These are phyloP conservation scores for Immersiporthe knoxdaviesiana DNA, from an alignment of 2,329 filamentous ascomycete species.

Conservation along the genomic window DNA sequence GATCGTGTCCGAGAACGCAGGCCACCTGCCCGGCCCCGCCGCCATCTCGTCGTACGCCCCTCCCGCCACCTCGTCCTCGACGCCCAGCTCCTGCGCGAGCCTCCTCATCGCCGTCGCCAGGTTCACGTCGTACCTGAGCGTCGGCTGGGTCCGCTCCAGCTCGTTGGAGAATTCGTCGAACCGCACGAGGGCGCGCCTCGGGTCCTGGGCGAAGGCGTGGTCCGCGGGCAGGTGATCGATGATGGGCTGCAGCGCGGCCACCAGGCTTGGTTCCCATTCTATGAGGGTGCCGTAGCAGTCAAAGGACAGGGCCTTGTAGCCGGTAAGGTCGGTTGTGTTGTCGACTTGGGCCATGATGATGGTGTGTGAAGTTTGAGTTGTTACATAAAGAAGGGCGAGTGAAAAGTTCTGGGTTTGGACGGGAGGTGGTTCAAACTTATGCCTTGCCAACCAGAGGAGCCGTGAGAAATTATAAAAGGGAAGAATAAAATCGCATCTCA, in stretches of 20 bases:
- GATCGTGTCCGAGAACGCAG: slow-evolving; percentile 61
- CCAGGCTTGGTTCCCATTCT: slow-evolving; percentile 74
- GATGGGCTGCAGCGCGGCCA: slow-evolving; percentile 54
- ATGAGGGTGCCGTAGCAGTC: slow-evolving; percentile 82
- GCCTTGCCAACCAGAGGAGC: not conserved
- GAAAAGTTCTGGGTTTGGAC: too few species aligned
- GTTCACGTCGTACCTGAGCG: slow-evolving; percentile 62
- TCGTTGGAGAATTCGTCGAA: slow-evolving; percentile 52
- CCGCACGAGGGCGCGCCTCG: slow-evolving; percentile 45
- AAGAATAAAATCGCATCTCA: not conserved
- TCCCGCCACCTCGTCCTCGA: slow-evolving; percentile 39
- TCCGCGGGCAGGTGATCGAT: slow-evolving; percentile 47
- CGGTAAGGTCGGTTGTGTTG: slow-evolving; percentile 31
- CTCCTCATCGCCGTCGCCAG: slow-evolving; percentile 53
- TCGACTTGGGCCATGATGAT: slow-evolving; percentile 20
- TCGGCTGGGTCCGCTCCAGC: slow-evolving; percentile 58
- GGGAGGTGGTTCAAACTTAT: not conserved
- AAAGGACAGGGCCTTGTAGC: slow-evolving; percentile 61
- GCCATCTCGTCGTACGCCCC: slow-evolving; percentile 55
- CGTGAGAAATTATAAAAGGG: not conserved
- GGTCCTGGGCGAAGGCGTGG: slow-evolving; percentile 43
- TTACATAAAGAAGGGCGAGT: too few species aligned
- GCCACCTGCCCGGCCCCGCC: slow-evolving; percentile 55
- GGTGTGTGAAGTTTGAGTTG: not conserved
- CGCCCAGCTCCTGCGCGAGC: slow-evolving; percentile 48